Evolutionary conservation across 2,329 filamentous ascomycete genomes (phyloP), one percentile per base, ranked within the genome.

Genomic region (Penicillium sp.): DNA sequence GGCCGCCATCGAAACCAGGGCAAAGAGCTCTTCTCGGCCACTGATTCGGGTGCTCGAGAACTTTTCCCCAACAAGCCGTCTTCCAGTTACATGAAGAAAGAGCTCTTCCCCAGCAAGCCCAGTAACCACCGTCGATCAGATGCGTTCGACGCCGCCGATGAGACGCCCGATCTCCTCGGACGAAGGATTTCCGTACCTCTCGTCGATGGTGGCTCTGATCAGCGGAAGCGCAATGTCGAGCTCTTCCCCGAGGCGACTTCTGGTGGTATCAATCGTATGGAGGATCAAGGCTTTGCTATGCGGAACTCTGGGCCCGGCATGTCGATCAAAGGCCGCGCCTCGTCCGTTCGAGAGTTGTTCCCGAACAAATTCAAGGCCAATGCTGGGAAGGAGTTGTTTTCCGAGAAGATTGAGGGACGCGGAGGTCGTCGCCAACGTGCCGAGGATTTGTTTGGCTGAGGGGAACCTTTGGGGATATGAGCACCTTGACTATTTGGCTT

Each of bases 371-470:
- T 75, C 52, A 66, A 71, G 24, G 72, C 63, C 63, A 68, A 91
- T 69, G 76, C 82, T 2, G 86, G 85, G 51, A 91, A 90, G 74
- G 89, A 92, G 70, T 74, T 91, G 16, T 90, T 92, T 67, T 81
- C 83, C 1, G 83, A 86, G 59, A 86, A 79, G 62, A 69, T 86
- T 27, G 83, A 85, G 54, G 85, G 84, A 2, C 80, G 86, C 61
- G 81, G 83, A 14, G 80, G 81, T 59, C 82, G 80, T 61, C 83
- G 90, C 63, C 85, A 88, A 66, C 87, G 81, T 69, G 90, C 90
- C 0, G 88, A 91, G 67, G 90, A 93, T 75, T 79, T 90, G 63
- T 93, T 92, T 71, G 81, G 82, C 61, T 92, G 74, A 83, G 24
- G 10, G 35, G 27, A 33, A 24, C 2, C 13, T 9, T 41, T 22